Conservation (phyloP, 2,329 filamentous ascomycete species). For the Nemania diffusa region DNA sequence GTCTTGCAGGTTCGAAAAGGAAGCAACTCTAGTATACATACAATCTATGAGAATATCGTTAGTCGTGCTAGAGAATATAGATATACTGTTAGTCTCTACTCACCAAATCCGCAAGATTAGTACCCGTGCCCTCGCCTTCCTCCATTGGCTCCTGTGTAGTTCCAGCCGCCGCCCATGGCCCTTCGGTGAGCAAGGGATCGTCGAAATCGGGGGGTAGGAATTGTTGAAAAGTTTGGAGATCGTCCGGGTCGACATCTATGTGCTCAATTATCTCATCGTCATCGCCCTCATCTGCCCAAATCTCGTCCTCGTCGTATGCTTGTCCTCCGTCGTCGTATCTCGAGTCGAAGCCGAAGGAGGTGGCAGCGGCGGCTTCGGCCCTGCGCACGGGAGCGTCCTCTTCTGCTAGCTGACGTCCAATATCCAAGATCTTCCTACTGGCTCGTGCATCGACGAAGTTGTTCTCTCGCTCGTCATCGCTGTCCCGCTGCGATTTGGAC, state of each 20-base stretch:
- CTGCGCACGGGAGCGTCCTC: conserved; percentile 71
- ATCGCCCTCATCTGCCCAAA: conserved; percentile 78
- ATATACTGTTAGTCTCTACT: not conserved
- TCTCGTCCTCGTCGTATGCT: conserved; percentile 65
- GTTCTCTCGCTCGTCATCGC: conserved; percentile 70
- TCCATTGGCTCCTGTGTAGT: conserved; percentile 50
- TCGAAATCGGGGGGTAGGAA: conserved; percentile 78
- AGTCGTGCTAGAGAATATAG: not conserved
- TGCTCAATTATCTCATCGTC: conserved; percentile 77
- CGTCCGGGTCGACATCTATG: conserved; percentile 86
- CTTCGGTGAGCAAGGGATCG: conserved; percentile 77
- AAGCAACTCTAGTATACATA: conserved; percentile 10
- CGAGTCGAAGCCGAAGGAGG: conserved; percentile 84
- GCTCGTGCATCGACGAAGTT: conserved; percentile 87
- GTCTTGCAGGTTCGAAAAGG: not conserved
- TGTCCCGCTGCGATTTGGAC: conserved; percentile 73
- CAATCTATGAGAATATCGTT: conserved; percentile 25
- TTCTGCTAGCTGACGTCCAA: conserved; percentile 87
- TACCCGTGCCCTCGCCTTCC: conserved; percentile 64
- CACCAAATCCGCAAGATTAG: conserved; percentile 92
- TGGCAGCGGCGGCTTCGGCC: conserved; percentile 55
- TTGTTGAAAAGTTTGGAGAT: conserved; percentile 89
- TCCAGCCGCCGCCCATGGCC: conserved; percentile 61
- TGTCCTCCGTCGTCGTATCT: conserved; percentile 73
- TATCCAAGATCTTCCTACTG: conserved; percentile 86